These are phyloP conservation scores for Periconia sp. DNA, from an alignment of 2,329 filamentous ascomycete genomes.

Conservation along the genomic window DNA sequence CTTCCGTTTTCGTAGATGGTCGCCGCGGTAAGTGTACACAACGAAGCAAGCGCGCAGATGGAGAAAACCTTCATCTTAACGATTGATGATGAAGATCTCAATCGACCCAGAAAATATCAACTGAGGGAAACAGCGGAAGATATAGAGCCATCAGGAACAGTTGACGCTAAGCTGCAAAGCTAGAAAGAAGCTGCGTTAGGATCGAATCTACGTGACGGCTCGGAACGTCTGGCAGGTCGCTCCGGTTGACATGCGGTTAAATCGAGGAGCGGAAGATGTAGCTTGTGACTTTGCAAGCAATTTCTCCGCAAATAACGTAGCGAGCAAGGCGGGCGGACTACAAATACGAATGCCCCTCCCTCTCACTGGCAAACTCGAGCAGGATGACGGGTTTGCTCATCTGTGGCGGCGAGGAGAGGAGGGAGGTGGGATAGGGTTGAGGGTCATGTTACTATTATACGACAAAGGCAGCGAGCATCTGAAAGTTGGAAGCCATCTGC, in stretches of 20 bases:
- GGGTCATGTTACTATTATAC: neutral
- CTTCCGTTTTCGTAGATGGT: conserved; percentile 50
- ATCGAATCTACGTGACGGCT: neutral
- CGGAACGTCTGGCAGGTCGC: neutral
- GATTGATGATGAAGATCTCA: conserved; percentile 1
- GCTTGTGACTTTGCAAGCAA: neutral
- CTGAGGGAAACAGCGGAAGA: neutral
- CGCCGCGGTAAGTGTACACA: conserved; percentile 28
- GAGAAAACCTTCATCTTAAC: conserved; percentile 15
- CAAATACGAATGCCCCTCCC: neutral
- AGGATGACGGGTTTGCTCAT: neutral
- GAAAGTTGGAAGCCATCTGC: conserved; percentile 1
- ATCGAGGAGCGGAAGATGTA: neutral
- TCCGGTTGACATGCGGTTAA: neutral
- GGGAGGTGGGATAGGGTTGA: neutral
- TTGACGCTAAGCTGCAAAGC: neutral
- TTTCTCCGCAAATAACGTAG: conserved; percentile 2
- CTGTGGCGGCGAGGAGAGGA: neutral
- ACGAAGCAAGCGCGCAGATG: conserved; percentile 11
- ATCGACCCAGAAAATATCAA: neutral
- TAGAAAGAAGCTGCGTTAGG: neutral
- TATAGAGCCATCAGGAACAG: neutral
- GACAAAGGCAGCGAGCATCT: neutral
- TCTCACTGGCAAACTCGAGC: neutral
- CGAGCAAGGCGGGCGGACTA: neutral